A percentile compares a stretch with the other conserved stretches of the same genome.
Conservation (phyloP, 768 basidiomycete genomes). For the Tricholomella constricta region DNA sequence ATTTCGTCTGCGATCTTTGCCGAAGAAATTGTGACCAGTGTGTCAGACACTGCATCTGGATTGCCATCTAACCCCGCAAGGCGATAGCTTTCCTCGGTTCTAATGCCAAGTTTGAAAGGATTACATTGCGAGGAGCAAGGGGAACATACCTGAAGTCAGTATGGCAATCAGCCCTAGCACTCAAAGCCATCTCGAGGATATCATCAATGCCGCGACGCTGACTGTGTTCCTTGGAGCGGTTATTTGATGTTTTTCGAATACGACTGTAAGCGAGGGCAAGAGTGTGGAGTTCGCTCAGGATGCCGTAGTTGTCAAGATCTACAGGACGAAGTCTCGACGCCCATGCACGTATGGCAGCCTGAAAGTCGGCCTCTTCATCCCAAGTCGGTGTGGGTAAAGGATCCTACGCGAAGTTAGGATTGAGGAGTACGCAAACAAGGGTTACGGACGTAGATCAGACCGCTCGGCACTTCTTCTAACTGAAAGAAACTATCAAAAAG, state of each 20-base stretch:
- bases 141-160: slow-evolving; percentile 11
- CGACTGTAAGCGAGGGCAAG: slow-evolving; percentile 11
- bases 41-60: slow-evolving; percentile 8
- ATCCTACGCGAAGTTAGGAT: no score
- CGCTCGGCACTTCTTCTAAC: slow-evolving; percentile 8
- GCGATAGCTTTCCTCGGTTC: no score
- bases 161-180: not conserved
- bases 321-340: slow-evolving; percentile 8
- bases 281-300: slow-evolving; percentile 2
- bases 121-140: not conserved
- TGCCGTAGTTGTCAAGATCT: slow-evolving; percentile 6
- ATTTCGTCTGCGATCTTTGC: no score
- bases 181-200: slow-evolving; percentile 1
- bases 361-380: slow-evolving; percentile 4
- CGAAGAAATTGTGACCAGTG: slow-evolving; percentile 9
- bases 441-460: slow-evolving; percentile 8
- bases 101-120: no score
- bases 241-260: slow-evolving; percentile 6
- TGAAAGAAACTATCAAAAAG: slow-evolving; percentile 8
- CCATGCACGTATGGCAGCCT: slow-evolving; percentile 7
- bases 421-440: not conserved
- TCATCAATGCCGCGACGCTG: slow-evolving; percentile 10
- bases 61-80: not conserved
- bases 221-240: slow-evolving; percentile 5
- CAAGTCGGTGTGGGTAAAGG: not conserved